Evolutionary conservation across 176 grass and related monocot species (phyloP).

Genomic region (Carex parvula): DNA sequence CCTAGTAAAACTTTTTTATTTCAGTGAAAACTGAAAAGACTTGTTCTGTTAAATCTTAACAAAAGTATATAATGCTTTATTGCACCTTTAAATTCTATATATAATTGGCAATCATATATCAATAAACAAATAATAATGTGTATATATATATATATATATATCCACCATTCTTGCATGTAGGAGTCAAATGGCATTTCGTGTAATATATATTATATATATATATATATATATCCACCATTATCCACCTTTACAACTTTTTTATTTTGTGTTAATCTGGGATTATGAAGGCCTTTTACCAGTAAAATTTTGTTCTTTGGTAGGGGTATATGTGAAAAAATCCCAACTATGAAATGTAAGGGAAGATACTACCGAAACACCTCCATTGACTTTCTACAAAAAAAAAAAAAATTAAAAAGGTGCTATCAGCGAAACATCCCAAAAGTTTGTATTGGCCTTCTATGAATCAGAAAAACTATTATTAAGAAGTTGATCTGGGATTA

Average conservation of each 20-base stretch:
- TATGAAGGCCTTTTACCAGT: slow-evolving; percentile 6
- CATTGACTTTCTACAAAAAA: neutral
- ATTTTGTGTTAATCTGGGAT: slow-evolving; percentile 9
- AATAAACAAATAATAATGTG: neutral
- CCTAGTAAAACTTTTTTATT: neutral
- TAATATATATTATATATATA: too few species aligned
- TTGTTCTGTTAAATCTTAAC: too few species aligned
- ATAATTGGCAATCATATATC: neutral
- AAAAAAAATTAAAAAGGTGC: neutral
- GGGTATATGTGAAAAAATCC: neutral
- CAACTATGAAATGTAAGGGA: neutral
- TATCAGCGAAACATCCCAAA: neutral
- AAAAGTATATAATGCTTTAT: too few species aligned
- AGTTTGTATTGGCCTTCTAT: neutral
- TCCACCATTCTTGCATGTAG: neutral
- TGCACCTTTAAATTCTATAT: neutral
- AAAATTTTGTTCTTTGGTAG: neutral
- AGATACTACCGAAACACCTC: neutral
- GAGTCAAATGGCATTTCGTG: neutral
- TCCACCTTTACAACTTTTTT: neutral
- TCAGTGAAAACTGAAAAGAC: too few species aligned
- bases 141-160: neutral
- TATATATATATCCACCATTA: too few species aligned
- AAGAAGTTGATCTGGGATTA: neutral
- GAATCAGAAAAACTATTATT: neutral